These are phyloP conservation scores for Vararia minispora DNA, from an alignment of 768 basidiomycete genomes.

Conservation along the genomic window DNA sequence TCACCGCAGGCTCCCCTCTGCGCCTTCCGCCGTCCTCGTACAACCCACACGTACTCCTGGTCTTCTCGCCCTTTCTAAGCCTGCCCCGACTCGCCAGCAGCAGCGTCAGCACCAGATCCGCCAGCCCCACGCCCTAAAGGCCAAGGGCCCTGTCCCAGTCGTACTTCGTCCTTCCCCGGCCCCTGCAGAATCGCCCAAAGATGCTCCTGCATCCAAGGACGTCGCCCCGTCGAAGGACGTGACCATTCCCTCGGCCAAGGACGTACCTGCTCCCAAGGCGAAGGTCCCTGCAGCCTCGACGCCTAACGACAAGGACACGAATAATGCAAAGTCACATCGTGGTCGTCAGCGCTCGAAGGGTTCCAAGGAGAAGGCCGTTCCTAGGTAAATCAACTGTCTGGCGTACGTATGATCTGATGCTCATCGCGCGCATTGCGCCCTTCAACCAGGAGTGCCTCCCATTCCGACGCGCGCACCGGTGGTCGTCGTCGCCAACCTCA, in stretches of 20 bases:
- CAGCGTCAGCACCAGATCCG: constrained; percentile 25
- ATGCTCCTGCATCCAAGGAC: constrained; percentile 19
- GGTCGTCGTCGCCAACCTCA: constrained; percentile 34
- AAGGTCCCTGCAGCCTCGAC: constrained; percentile 6
- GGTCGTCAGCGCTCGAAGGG: constrained; percentile 26
- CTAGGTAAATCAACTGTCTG: constrained; percentile 24
- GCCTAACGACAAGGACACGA: constrained; percentile 9
- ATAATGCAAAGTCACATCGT: constrained; percentile 20
- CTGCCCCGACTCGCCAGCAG: constrained; percentile 26
- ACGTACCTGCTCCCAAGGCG: constrained; percentile 1
- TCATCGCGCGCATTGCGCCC: too few species aligned
- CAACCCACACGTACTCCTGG: constrained; percentile 68
- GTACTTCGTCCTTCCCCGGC: constrained; percentile 7
- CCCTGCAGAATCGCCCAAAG: constrained; percentile 20
- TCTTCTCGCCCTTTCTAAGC: constrained; percentile 60
- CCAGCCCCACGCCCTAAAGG: constrained; percentile 27
- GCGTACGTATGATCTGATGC: constrained; percentile 4
- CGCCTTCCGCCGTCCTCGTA: constrained; percentile 53
- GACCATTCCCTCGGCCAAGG: constrained; percentile 11
- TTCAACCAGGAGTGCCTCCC: constrained; percentile 33
- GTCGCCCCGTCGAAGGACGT: constrained; percentile 2
- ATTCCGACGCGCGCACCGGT: constrained; percentile 27
- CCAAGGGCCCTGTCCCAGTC: constrained; percentile 17
- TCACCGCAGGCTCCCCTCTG: constrained; percentile 61
- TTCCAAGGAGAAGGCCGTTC: constrained; percentile 30